A percentile compares a stretch with the other conserved stretches of the same genome.
Evolutionary conservation across 164 flowering plant species (phyloP).

Genomic region (Euptelea pleiosperma): DNA sequence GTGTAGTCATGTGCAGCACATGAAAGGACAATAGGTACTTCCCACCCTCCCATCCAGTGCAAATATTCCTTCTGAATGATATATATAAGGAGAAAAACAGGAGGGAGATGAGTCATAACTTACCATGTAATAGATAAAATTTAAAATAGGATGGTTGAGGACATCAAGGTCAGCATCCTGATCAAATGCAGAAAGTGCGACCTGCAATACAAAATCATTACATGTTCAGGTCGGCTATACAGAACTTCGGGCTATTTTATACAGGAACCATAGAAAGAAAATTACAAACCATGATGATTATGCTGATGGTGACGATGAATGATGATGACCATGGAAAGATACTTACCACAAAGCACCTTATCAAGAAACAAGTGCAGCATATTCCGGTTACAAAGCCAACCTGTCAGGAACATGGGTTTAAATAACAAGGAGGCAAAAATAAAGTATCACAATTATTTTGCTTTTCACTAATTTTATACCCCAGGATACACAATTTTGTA

Average conservation of each 20-base stretch:
- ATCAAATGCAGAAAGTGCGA: conserved; percentile 57
- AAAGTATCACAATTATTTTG: no score
- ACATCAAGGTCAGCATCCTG: conserved; percentile 63
- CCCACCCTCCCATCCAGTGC: not conserved
- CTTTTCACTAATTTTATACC: no score
- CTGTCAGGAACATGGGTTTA: conserved; percentile 33
- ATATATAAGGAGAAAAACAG: not conserved
- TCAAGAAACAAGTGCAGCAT: conserved; percentile 78
- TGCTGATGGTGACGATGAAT: no score
- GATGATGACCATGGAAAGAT: no score
- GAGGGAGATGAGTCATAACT: conserved; percentile 7
- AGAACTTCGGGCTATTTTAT: not conserved
- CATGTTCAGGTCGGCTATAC: not conserved
- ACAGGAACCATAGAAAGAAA: not conserved
- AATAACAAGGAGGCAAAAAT: no score
- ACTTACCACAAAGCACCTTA: conserved; percentile 76
- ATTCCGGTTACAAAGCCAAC: conserved; percentile 83
- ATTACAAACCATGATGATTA: no score
- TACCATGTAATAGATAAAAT: conserved; percentile 68
- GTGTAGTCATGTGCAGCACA: not conserved
- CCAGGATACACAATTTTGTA: no score
- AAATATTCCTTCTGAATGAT: not conserved
- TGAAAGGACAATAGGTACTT: not conserved
- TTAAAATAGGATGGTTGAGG: conserved; percentile 65
- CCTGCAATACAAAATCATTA: conserved; percentile 32